Conservation (phyloP, 2,329 filamentous ascomycete species). For the Thelonectria blattea region DNA sequence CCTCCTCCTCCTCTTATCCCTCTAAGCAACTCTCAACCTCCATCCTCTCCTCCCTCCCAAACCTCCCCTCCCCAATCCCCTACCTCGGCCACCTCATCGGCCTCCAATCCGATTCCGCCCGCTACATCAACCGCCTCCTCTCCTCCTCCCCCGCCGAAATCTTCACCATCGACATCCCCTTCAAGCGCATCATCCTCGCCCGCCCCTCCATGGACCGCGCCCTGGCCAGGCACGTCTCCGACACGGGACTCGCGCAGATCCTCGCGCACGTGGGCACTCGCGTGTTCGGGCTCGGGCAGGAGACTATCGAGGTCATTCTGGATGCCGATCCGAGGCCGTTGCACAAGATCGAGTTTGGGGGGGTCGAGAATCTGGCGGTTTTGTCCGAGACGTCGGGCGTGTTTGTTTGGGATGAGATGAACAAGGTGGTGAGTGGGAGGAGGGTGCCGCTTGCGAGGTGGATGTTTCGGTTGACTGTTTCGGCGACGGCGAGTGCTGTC, state of each 20-base stretch:
- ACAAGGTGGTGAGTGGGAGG: conserved; percentile 25
- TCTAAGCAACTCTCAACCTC: conserved; percentile 5
- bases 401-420: conserved; percentile 31
- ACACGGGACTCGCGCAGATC: conserved; percentile 41
- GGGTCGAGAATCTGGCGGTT: conserved; percentile 28
- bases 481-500: conserved; percentile 41
- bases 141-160: conserved; percentile 30
- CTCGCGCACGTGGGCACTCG: conserved; percentile 39
- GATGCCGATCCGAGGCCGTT: conserved; percentile 37
- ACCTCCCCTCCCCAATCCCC: conserved; percentile 30
- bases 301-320: conserved; percentile 34
- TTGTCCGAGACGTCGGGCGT: conserved; percentile 33
- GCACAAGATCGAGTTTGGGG: conserved; percentile 38
- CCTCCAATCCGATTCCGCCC: conserved; percentile 33
- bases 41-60: conserved; percentile 31
- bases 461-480: conserved; percentile 40
- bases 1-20: conserved; percentile 14
- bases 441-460: conserved; percentile 36
- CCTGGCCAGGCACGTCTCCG: conserved; percentile 37
- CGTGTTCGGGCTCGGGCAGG: conserved; percentile 35
- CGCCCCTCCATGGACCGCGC: conserved; percentile 38
- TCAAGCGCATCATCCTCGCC: conserved; percentile 37
- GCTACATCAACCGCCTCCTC: conserved; percentile 38
- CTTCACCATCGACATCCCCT: conserved; percentile 41
- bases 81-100: conserved; percentile 37